Conservation (phyloP, 225 moss, liverwort and hornwort genomes). For the Straminergon stramineum region DNA sequence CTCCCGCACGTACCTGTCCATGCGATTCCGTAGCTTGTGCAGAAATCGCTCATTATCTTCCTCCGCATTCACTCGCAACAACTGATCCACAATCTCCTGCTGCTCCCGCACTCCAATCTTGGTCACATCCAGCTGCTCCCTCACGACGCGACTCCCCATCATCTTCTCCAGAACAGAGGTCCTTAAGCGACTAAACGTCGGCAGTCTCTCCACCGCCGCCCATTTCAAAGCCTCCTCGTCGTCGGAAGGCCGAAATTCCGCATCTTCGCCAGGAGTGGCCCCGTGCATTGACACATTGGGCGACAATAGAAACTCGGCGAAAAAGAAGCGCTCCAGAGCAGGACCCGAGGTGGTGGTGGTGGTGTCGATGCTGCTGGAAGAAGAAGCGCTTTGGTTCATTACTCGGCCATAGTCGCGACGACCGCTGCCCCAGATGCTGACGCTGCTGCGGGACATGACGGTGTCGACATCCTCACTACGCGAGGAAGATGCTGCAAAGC, state of each 20-base stretch:
- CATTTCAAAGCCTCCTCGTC: slow-evolving; percentile 28
- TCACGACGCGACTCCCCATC: slow-evolving; percentile 34
- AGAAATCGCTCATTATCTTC: slow-evolving; percentile 53
- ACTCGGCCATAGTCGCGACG: not conserved
- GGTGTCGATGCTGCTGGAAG: not conserved
- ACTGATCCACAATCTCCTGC: slow-evolving; percentile 33
- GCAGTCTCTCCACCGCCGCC: slow-evolving; percentile 41
- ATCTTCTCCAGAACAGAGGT: slow-evolving; percentile 40
- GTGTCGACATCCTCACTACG: not conserved
- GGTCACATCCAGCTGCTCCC: slow-evolving; percentile 43
- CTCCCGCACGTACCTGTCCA: slow-evolving; percentile 30
- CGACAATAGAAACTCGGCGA: not conserved
- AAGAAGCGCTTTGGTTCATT: not conserved
- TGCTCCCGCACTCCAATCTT: slow-evolving; percentile 21
- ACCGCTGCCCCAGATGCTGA: slow-evolving; percentile 12
- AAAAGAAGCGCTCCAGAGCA: not conserved
- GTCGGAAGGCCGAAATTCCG: not conserved
- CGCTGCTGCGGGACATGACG: not conserved
- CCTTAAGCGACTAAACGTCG: slow-evolving; percentile 20
- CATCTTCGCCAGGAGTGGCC: not conserved
- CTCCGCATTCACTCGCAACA: slow-evolving; percentile 27
- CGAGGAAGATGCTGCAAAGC: not conserved
- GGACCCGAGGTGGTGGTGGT: not conserved
- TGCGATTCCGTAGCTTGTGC: slow-evolving; percentile 40
- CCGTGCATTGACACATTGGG: not conserved